Evolutionary conservation across 1,139 yeast genomes (phyloP), one percentile per base, ranked within the genome.

Genomic region (Geotrichum carabidarum): DNA sequence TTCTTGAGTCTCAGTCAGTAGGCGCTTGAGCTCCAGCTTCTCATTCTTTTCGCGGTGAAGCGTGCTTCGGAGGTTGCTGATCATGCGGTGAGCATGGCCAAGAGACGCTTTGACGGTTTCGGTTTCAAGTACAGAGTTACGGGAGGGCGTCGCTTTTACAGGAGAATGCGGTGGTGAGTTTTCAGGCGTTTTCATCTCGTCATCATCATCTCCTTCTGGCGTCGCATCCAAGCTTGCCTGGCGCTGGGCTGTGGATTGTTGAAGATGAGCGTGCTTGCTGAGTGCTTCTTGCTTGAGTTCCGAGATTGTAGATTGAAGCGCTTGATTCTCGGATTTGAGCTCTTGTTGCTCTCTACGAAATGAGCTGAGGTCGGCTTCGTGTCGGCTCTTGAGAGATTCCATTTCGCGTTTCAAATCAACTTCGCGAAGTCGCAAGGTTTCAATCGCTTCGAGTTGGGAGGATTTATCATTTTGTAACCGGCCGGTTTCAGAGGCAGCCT

Each of bases 71-170:
- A 68, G 58, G 27, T 60, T 64, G 17, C 62, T 58, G 50, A 70
- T 63, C 56, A 66, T 61, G 59, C 79, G 76, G 63, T 84, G 83
- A 4, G 93, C 86, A 68, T 80, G 87, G 30, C 76, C 76, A 61
- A 88, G 74, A 12, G 87, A 83, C 0, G 87, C 79, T 60, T 79
- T 76, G 60, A 86, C 72, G 0, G 90, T 83, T 63, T 87, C 91
- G 8, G 80, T 73, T 65, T 86, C 91, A 46, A 85, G 71, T 15
- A 77, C 80, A 2, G 79, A 72, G 59, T 79, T 76, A 48, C 78
- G 74, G 0, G 80, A 74, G 32, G 83, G 80, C 0, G 77, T 67
- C 1, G 72, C 71, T 54, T 74, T 74, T 17, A 74, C 70, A 3
- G 80, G 80, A 0, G 80, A 74, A 9, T 60, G 46, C 1, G 74